phyloP scores from a whole-genome alignment of 345 rosid genomes.

The Hibiscus mutabilis region DNA sequence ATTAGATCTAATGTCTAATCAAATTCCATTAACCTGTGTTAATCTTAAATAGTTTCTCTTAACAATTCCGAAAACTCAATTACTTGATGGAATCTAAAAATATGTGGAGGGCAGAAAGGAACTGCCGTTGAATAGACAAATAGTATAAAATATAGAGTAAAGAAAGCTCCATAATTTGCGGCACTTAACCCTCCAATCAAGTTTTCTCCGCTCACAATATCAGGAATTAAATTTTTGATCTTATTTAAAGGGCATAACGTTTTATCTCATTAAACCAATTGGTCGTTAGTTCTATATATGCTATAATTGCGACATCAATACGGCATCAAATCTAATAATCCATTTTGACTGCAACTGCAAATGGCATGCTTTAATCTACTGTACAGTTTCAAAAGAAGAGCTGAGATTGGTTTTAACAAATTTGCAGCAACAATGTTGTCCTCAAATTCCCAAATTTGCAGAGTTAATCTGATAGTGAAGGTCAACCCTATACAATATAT shows the following conservation, averaged over 20 bases:
- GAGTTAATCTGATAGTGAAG: neutral
- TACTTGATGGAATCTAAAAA: neutral
- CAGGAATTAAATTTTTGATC: too few relatives aligned
- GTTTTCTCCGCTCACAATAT: too few relatives aligned
- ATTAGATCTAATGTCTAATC: neutral
- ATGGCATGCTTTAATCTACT: neutral
- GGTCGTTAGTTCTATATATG: neutral
- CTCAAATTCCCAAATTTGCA: neutral
- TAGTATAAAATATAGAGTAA: conserved; percentile 1
- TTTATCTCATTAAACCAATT: too few relatives aligned
- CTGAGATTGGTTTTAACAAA: neutral
- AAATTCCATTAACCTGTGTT: neutral
- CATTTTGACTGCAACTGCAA: neutral
- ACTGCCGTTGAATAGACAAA: neutral
- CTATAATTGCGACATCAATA: conserved; percentile 5
- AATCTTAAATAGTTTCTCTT: neutral
- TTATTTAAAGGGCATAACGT: too few relatives aligned
- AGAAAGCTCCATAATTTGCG: neutral
- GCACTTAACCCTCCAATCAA: neutral
- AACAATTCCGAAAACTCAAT: neutral
- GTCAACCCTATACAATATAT: neutral
- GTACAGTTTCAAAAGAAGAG: neutral
- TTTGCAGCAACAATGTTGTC: conserved; percentile 2
- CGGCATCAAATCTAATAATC: neutral
- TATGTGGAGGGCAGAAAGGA: neutral